Evolutionary conservation across 768 basidiomycete genomes (phyloP).

Genomic region (Chalciporus chontae): DNA sequence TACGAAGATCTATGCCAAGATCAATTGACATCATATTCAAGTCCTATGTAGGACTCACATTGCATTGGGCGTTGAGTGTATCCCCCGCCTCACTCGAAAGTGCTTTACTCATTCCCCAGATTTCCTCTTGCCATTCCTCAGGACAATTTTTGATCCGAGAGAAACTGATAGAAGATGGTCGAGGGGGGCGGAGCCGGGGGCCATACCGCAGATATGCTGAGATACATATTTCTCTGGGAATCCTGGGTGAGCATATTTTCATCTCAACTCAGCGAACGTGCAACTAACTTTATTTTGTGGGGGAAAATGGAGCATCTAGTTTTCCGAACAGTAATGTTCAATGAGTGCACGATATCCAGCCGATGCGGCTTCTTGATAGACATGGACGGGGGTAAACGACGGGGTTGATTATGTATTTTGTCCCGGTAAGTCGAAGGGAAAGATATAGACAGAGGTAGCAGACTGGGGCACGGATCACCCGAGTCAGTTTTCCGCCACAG

Average conservation of each 20-base stretch:
- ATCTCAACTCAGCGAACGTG: background rate
- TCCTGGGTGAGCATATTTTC: conserved; percentile 1
- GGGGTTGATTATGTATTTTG: conserved; percentile 13
- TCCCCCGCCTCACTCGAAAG: conserved; percentile 5
- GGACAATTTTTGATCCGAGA: conserved; percentile 25
- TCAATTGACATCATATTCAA: background rate
- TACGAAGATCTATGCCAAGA: conserved; percentile 49
- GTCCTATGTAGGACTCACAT: conserved; percentile 19
- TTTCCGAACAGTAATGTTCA: conserved; percentile 25
- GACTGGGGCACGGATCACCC: conserved; percentile 22
- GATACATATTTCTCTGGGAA: conserved; percentile 20
- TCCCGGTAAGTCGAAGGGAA: conserved; percentile 29
- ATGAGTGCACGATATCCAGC: conserved; percentile 23
- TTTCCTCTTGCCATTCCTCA: conserved; percentile 34
- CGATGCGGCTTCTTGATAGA: conserved; percentile 22
- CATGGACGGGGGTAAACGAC: conserved; percentile 31
- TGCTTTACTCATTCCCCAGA: conserved; percentile 25
- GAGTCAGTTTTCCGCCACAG: conserved; percentile 21
- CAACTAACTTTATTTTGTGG: conserved; percentile 18
- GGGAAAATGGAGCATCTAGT: conserved; percentile 16
- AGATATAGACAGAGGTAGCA: conserved; percentile 28
- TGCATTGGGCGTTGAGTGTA: conserved; percentile 24
- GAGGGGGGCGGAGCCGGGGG: conserved; percentile 31
- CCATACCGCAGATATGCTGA: conserved; percentile 25
- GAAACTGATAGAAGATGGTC: conserved; percentile 24